Base-by-base conservation (phyloP, 2,329 filamentous ascomycete species). In the Aspergillus pseudoviridinutans region DNA sequence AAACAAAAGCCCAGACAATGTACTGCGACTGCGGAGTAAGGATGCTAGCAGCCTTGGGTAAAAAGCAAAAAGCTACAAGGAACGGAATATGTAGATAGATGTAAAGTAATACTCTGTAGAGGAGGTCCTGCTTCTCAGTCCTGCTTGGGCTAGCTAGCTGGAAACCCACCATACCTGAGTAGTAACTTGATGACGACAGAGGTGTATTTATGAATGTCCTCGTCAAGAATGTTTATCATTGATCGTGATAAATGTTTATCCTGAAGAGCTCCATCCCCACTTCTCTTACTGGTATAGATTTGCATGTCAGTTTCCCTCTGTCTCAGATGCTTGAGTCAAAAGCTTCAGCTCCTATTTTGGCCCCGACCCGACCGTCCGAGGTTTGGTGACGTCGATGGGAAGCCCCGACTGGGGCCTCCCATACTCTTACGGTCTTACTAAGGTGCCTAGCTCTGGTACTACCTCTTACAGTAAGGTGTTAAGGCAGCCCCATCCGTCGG, bases 351-450 rank as follows among this genome's bases (percentile, higher is more conserved):
- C 44, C 42, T 14, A 4, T 44, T 44, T 22, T 47, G 20, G 9
- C 44, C 44, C 2, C 8, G 42, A 10, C 24, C 20, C 24, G 20
- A 24, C 22, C 22, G 20, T 47, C 22, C n/a, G 22, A 10, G 22
- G 8, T 47, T 14, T 47, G 29, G 54, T 58, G 56, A 58, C 56
- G 56, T 58, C 51, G 51, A 56, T 44, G 28, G 49, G 32, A 47
- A 17, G 12, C 28, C 25, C 35, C 22, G 10, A 1, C 10, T 22
- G 14, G 24, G 14, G 44, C 14, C 35, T 56, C 52, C 51, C 22
- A 24, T 56, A 56, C 25, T 29, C 28, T 29, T 3, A 10, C 28
- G 12, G 10, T 12, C 28, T 29, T 29, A 29, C 28, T 29, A 29
- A 29, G 28, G 28, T 10, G n/a, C n/a, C n/a, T n/a, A 29, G 9